Conservation (phyloP, 305 asterid species). For the Fraxinus albicans region DNA sequence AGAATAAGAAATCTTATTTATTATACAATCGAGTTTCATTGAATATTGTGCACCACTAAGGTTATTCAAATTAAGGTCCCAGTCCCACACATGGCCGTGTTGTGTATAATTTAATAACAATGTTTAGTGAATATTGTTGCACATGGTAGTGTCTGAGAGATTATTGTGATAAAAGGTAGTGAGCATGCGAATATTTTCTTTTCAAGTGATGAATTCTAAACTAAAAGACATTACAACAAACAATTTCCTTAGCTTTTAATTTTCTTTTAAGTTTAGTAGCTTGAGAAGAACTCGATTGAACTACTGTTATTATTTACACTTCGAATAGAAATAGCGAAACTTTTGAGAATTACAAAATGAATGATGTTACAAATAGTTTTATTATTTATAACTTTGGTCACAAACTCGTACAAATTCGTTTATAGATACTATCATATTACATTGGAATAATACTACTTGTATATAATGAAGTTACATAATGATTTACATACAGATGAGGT, state of each 20-base stretch:
- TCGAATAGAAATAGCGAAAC: no score
- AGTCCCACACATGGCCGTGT: background rate
- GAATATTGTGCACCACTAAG: background rate
- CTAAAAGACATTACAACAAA: background rate
- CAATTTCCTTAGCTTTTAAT: no score
- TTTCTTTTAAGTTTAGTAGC: background rate
- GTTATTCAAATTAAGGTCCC: background rate
- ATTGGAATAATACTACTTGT: no score
- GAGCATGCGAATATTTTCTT: background rate
- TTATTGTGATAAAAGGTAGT: background rate
- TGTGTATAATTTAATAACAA: background rate
- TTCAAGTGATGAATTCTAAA: background rate
- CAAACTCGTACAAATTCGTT: no score
- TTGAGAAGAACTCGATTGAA: background rate
- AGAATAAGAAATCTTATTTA: background rate
- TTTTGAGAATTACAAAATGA: no score
- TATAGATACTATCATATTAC: no score
- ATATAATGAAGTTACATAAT: no score
- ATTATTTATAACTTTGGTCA: no score
- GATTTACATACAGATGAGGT: no score
- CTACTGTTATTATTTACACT: no score
- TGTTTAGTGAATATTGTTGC: background rate
- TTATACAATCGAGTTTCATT: no score
- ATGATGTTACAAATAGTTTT: no score
- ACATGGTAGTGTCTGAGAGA: background rate